Evolutionary conservation across 2,329 filamentous ascomycete species (phyloP).

Genomic region (Aquanectria penicillioides): DNA sequence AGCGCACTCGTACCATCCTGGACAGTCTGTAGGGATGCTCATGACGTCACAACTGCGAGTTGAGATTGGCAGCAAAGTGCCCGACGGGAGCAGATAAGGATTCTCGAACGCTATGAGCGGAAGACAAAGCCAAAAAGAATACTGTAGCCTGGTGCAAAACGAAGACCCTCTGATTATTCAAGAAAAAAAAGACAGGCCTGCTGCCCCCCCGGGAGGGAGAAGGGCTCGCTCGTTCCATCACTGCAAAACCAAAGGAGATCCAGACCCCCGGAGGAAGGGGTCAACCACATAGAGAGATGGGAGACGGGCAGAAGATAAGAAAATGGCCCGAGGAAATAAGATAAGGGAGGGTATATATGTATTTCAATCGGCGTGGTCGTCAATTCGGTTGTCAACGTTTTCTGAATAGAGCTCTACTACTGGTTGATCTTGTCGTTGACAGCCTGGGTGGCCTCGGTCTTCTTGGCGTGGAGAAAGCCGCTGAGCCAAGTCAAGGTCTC

Average conservation of each 20-base stretch:
- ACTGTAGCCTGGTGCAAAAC: background rate
- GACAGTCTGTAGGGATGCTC: background rate
- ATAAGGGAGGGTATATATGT: conserved; percentile 38
- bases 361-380: conserved; percentile 20
- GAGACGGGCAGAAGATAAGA: background rate
- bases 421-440: conserved; percentile 62
- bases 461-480: conserved; percentile 68
- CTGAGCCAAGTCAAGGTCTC: conserved; percentile 72
- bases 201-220: background rate
- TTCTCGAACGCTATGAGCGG: conserved; percentile 11
- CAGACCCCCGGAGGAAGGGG: background rate
- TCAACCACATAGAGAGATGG: background rate
- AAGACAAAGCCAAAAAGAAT: conserved; percentile 9
- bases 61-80: conserved; percentile 12
- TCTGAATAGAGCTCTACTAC: conserved; percentile 40
- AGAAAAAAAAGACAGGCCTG: conserved; percentile 1
- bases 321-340: conserved; percentile 4
- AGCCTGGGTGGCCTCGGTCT: conserved; percentile 67
- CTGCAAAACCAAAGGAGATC: background rate
- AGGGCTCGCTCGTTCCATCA: background rate
- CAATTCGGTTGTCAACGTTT: conserved; percentile 20
- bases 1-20: background rate
- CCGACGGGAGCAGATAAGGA: conserved; percentile 9
- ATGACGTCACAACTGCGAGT: background rate
- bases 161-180: conserved; percentile 6